phyloP scores from a whole-genome alignment of 2,329 filamentous ascomycete species.

The Pestalotiopsis sp. region DNA sequence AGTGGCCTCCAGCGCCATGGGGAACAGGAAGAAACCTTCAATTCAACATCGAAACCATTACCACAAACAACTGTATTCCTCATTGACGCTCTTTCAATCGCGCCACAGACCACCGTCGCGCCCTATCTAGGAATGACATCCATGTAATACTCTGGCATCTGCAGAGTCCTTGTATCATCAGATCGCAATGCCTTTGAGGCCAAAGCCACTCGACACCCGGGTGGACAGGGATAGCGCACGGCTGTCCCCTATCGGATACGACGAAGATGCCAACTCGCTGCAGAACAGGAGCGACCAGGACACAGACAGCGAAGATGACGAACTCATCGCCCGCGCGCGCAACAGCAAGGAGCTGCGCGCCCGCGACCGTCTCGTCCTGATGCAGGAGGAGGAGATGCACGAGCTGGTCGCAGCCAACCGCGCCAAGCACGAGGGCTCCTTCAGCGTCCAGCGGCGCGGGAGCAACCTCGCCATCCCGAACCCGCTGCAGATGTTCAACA shows the following conservation, averaged over 20 bases:
- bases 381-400: conserved; percentile 76
- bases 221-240: conserved; percentile 35
- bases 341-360: conserved; percentile 71
- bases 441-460: conserved; percentile 39
- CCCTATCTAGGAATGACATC: not conserved
- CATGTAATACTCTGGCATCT: not conserved
- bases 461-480: conserved; percentile 55
- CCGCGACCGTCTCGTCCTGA: conserved; percentile 70
- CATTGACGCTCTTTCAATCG: not conserved
- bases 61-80: not conserved
- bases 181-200: conserved; percentile 9
- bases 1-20: not conserved
- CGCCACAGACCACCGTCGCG: not conserved
- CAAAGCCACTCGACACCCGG: conserved; percentile 7
- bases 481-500: conserved; percentile 45
- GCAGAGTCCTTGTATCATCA: not conserved
- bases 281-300: conserved; percentile 72
- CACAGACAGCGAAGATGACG: conserved; percentile 76
- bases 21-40: not conserved
- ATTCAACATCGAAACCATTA: not conserved
- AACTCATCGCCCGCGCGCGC: conserved; percentile 65
- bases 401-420: conserved; percentile 59
- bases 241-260: conserved; percentile 66
- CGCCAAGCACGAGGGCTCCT: conserved; percentile 40
- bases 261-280: conserved; percentile 70